phyloP scores from a whole-genome alignment of 768 basidiomycete genomes.

The Lactarius hengduanensis region DNA sequence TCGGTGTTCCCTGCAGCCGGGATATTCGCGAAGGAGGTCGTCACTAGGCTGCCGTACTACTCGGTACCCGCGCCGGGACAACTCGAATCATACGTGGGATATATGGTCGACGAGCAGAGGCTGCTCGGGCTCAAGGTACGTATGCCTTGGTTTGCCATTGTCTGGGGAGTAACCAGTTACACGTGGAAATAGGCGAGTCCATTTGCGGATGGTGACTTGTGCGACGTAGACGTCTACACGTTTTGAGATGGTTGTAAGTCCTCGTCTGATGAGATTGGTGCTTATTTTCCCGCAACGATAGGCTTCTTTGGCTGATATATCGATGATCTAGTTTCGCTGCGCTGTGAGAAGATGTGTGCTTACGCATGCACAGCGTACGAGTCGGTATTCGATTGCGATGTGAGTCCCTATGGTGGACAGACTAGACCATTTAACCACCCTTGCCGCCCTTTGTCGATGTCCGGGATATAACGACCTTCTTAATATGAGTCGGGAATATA shows the following conservation, averaged over 20 bases:
- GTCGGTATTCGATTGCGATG: conserved; percentile 12
- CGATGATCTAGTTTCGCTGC: too few species aligned
- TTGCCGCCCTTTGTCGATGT: too few species aligned
- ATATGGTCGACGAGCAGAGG: conserved; percentile 43
- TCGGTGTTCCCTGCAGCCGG: conserved; percentile 12
- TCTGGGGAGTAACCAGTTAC: background rate
- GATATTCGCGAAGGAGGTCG: conserved; percentile 34
- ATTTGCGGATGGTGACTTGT: conserved; percentile 37
- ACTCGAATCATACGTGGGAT: conserved; percentile 33
- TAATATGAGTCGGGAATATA: too few species aligned
- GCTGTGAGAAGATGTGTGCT: too few species aligned
- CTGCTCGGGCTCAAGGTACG: conserved; percentile 34
- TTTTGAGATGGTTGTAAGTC: conserved; percentile 31
- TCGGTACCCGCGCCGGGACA: conserved; percentile 14
- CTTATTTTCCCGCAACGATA: too few species aligned
- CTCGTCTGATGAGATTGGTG: background rate
- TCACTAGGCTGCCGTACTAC: conserved; percentile 36
- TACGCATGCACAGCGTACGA: too few species aligned
- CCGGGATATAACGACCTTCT: too few species aligned
- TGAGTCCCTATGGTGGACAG: too few species aligned
- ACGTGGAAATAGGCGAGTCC: conserved; percentile 30
- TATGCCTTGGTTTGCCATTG: background rate
- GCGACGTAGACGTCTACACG: conserved; percentile 39
- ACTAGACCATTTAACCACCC: too few species aligned
- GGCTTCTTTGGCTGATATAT: too few species aligned